A percentile compares a stretch with the other conserved stretches of the same genome.
Conservation (phyloP, 1,139 yeast genomes). For the Tardiomyces depauwii region DNA sequence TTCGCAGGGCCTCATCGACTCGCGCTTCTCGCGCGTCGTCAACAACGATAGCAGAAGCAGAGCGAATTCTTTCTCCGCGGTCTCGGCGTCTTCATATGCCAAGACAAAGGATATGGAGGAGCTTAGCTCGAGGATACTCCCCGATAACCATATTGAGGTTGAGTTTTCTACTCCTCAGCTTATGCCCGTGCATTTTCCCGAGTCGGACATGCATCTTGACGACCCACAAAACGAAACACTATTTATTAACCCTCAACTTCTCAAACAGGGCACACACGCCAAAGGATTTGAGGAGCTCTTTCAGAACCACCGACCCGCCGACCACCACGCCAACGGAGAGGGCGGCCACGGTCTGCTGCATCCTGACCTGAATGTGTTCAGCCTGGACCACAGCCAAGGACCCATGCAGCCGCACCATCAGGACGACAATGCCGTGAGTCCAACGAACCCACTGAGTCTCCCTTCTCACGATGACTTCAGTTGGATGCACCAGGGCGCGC, state of each 20-base stretch:
- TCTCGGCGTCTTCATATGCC: constrained; percentile 60
- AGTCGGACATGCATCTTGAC: constrained; percentile 14
- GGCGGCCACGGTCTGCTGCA: background rate
- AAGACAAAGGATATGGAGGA: constrained; percentile 33
- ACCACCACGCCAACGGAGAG: background rate
- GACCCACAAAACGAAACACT: constrained; percentile 16
- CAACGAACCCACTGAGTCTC: constrained; percentile 2
- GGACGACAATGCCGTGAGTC: background rate
- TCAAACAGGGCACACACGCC: constrained; percentile 4
- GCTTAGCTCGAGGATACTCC: constrained; percentile 21
- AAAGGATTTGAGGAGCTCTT: background rate
- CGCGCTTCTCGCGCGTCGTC: background rate
- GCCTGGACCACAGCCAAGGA: background rate
- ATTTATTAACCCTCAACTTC: constrained; percentile 25
- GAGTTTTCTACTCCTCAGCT: constrained; percentile 76
- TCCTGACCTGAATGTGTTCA: background rate
- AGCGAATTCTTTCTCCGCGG: constrained; percentile 58
- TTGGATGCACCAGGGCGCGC: constrained; percentile 11
- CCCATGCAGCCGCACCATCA: background rate
- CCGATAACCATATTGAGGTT: constrained; percentile 46
- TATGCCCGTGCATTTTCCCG: constrained; percentile 23
- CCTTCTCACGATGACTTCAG: constrained; percentile 12
- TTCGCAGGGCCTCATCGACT: background rate
- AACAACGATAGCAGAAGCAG: constrained; percentile 3
- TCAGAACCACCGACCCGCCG: background rate